Conservation (phyloP, 441 rosid genomes). For the Capsella rubella region DNA sequence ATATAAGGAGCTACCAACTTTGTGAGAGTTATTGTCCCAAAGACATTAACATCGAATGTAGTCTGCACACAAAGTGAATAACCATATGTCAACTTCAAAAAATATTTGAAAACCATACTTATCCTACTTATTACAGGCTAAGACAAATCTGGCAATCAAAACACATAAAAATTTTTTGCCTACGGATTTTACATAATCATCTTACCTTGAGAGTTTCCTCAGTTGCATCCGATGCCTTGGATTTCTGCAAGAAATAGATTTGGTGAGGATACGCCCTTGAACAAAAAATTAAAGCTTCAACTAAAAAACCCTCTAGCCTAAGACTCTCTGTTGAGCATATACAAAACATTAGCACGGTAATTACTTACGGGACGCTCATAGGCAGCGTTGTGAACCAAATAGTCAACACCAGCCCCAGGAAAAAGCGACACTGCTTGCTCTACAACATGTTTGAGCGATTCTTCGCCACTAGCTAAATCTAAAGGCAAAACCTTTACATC, state of each 20-base stretch:
- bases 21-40: constrained; percentile 88
- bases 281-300: constrained; percentile 14
- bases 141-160: constrained; percentile 14
- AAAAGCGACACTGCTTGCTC: constrained; percentile 74
- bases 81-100: constrained; percentile 10
- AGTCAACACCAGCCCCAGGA: constrained; percentile 71
- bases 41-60: constrained; percentile 78
- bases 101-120: constrained; percentile 9
- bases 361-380: constrained; percentile 84
- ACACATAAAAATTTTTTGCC: background rate
- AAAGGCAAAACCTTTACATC: constrained; percentile 78
- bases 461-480: constrained; percentile 85
- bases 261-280: background rate
- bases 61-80: constrained; percentile 55
- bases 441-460: constrained; percentile 64
- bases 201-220: constrained; percentile 85
- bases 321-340: background rate
- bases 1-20: constrained; percentile 76
- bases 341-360: background rate
- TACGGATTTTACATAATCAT: background rate
- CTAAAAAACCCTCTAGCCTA: constrained; percentile 7
- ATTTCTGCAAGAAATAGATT: constrained; percentile 61
- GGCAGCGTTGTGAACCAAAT: constrained; percentile 92
- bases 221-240: constrained; percentile 69
- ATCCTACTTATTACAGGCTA: constrained; percentile 15